Percentiles rank a stretch among this genome's conserved stretches.
These are phyloP conservation scores for Tuber microsphaerosporum DNA, from an alignment of 495 filamentous ascomycete genomes.

Conservation along the genomic window DNA sequence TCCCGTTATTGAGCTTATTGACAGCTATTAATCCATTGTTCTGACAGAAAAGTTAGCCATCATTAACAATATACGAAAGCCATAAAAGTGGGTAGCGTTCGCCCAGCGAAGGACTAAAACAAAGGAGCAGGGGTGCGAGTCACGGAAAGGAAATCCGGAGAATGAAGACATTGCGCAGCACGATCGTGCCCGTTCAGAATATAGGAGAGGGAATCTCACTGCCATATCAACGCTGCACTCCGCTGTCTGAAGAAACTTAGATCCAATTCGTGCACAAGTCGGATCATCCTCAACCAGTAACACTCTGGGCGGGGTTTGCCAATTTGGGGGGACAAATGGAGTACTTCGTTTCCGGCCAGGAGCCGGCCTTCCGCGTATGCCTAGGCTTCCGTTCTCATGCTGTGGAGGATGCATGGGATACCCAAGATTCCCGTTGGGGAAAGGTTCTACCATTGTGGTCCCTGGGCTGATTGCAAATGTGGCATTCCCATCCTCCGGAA, in stretches of 20 bases:
- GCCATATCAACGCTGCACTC: slow-evolving; percentile 83
- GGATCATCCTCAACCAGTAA: slow-evolving; percentile 92
- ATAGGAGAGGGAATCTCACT: slow-evolving; percentile 53
- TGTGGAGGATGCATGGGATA: slow-evolving; percentile 29
- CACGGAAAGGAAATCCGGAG: neutral
- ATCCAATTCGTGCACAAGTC: slow-evolving; percentile 86
- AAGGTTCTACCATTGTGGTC: slow-evolving; percentile 27
- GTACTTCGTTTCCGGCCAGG: slow-evolving; percentile 59
- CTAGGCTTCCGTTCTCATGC: slow-evolving; percentile 13
- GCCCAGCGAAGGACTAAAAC: neutral
- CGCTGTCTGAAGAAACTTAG: slow-evolving; percentile 86
- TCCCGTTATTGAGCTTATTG: slow-evolving; percentile 74
- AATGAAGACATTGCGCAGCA: neutral
- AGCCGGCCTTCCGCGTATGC: slow-evolving; percentile 14
- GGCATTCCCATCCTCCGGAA: slow-evolving; percentile 22
- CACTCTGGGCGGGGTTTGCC: slow-evolving; percentile 60
- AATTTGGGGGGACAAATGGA: slow-evolving; percentile 53
- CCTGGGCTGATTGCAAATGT: slow-evolving; percentile 25
- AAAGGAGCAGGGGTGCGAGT: neutral
- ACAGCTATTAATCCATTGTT: slow-evolving; percentile 88
- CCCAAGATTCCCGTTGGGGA: slow-evolving; percentile 20
- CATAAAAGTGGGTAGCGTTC: neutral
- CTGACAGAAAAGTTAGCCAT: slow-evolving; percentile 48
- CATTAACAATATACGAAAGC: slow-evolving; percentile 12
- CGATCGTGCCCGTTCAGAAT: slow-evolving; percentile 3